Evolutionary conservation across 371 early-diverging fungal genomes (phyloP).

Genomic region (Capillidium rhysosporum): DNA sequence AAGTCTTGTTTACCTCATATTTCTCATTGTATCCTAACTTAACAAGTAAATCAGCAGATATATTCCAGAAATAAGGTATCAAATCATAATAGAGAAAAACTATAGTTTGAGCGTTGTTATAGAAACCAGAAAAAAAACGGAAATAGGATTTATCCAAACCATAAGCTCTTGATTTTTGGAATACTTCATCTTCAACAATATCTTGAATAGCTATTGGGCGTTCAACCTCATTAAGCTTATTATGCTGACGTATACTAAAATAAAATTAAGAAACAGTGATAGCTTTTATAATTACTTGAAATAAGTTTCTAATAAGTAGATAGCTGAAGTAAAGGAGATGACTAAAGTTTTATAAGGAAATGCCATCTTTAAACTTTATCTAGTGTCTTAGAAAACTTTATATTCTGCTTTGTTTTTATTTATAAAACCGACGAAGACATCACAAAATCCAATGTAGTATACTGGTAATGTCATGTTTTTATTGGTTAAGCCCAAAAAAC

Average conservation of each 20-base stretch:
- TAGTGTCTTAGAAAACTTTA: too few species aligned
- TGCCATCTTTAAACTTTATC: background rate
- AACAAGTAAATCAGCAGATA: conserved; percentile 27
- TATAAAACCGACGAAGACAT: too few species aligned
- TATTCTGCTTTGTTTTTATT: too few species aligned
- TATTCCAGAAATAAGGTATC: conserved; percentile 54
- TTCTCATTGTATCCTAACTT: conserved; percentile 37
- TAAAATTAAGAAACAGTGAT: background rate
- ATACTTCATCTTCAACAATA: conserved; percentile 44
- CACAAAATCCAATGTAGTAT: too few species aligned
- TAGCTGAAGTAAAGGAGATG: conserved; percentile 34
- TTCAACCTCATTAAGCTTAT: conserved; percentile 34
- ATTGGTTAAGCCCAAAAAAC: too few species aligned
- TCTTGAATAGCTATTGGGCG: conserved; percentile 38
- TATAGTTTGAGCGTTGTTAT: conserved; percentile 39
- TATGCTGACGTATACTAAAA: conserved; percentile 46
- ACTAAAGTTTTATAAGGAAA: conserved; percentile 50
- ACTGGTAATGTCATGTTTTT: too few species aligned
- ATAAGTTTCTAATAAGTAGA: conserved; percentile 45
- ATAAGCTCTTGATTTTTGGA: conserved; percentile 67
- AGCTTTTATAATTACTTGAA: conserved; percentile 23
- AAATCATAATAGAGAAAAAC: conserved; percentile 40
- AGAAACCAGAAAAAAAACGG: conserved; percentile 35
- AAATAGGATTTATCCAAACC: conserved; percentile 72
- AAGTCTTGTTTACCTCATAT: conserved; percentile 33